Conservation (phyloP, 2,329 filamentous ascomycete species). For the Fusarium pseudonygamai region DNA sequence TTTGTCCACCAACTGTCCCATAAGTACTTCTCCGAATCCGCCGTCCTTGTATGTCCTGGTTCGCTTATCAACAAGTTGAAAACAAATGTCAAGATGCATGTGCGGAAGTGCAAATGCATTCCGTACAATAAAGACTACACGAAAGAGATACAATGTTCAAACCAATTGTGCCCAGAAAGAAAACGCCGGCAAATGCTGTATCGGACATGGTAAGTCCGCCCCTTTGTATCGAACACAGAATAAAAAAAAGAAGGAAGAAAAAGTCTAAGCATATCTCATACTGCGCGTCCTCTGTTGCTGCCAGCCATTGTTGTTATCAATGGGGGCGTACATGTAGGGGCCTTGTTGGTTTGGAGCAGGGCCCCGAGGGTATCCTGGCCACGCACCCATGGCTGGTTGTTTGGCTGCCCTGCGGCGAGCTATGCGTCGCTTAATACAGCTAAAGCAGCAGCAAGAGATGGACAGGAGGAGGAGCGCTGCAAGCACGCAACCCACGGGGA, state of each 20-base stretch:
- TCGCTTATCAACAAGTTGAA: slow-evolving; percentile 1
- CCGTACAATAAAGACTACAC: background rate
- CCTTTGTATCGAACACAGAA: background rate
- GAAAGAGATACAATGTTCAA: background rate
- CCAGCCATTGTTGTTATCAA: slow-evolving; percentile 32
- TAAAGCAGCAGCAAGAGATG: slow-evolving; percentile 73
- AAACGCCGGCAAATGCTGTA: slow-evolving; percentile 40
- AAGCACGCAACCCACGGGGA: slow-evolving; percentile 77
- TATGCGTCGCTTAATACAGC: slow-evolving; percentile 49
- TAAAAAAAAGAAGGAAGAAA: background rate
- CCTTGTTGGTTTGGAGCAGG: slow-evolving; percentile 31
- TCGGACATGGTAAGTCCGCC: background rate
- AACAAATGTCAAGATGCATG: slow-evolving; percentile 3
- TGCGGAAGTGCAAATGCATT: background rate
- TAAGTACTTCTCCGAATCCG: background rate
- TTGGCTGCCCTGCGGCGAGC: slow-evolving; percentile 40
- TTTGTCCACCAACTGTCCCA: slow-evolving; percentile 7
- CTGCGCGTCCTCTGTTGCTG: slow-evolving; percentile 34
- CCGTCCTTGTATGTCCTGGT: slow-evolving; percentile 9
- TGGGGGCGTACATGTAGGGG: slow-evolving; percentile 35
- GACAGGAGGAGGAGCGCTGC: slow-evolving; percentile 77
- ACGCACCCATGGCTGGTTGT: slow-evolving; percentile 39
- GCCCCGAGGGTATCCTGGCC: slow-evolving; percentile 36
- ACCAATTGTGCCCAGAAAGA: slow-evolving; percentile 10
- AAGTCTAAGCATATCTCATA: slow-evolving; percentile 46